Evolutionary conservation across 495 filamentous ascomycete species (phyloP).

Genomic region (Tuber aestivum): DNA sequence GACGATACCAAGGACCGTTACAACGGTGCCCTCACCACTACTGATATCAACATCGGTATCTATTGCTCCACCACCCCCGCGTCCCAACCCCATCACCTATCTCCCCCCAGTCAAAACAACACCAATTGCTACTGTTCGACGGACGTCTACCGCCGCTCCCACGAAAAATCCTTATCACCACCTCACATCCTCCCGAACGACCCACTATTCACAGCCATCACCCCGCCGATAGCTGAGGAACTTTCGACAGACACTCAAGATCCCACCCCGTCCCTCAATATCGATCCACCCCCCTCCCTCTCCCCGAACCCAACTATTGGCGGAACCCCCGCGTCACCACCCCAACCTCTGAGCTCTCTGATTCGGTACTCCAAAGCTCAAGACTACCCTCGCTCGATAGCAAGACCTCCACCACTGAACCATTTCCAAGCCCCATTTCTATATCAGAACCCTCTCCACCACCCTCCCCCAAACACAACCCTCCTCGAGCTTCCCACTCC

Average conservation of each 20-base stretch:
- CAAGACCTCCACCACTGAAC: not conserved
- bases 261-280: not conserved
- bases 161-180: not conserved
- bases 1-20: not conserved
- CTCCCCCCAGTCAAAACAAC: not conserved
- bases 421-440: not conserved
- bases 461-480: not conserved
- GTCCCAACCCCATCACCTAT: not conserved
- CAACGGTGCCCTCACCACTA: not conserved
- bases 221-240: not conserved
- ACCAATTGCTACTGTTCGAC: not conserved
- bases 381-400: not conserved
- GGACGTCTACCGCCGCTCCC: not conserved
- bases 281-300: not conserved
- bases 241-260: not conserved
- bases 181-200: not conserved
- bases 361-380: not conserved
- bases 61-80: not conserved
- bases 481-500: not conserved
- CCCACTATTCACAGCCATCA: not conserved
- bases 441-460: not conserved
- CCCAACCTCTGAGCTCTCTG: not conserved
- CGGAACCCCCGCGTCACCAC: not conserved
- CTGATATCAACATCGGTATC: not conserved
- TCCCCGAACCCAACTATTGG: not conserved